Conservation (phyloP, 2,329 filamentous ascomycete species). For the Pestalotiopsis sp. region DNA sequence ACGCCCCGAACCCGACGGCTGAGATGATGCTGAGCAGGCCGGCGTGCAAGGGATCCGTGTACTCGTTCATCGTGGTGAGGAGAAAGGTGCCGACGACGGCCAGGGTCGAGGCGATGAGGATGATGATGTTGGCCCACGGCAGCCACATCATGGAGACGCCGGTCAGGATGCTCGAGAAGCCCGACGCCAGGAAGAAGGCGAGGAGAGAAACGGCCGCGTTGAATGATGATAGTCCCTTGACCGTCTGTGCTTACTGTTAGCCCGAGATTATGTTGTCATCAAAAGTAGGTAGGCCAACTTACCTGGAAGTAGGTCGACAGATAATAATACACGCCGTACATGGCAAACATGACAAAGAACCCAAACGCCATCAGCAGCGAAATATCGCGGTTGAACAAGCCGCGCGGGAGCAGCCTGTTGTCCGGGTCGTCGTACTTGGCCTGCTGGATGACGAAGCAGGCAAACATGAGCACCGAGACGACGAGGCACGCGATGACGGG, state of each 20-base stretch:
- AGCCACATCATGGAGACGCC: conserved; percentile 14
- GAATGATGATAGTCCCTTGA: conserved; percentile 16
- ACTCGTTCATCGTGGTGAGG: conserved; percentile 15
- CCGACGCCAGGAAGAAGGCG: conserved; percentile 15
- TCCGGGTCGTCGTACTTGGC: conserved; percentile 7
- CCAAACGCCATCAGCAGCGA: conserved; percentile 15
- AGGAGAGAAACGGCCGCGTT: conserved; percentile 10
- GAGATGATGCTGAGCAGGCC: conserved; percentile 15
- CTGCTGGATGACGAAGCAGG: conserved; percentile 14
- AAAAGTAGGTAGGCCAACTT: not conserved
- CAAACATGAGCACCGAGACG: not conserved
- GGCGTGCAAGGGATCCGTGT: conserved; percentile 1
- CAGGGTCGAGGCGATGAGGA: conserved; percentile 5
- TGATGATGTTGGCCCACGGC: conserved; percentile 14
- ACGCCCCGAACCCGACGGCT: conserved; percentile 11
- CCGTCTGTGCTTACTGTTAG: not conserved
- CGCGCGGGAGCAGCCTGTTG: conserved; percentile 10
- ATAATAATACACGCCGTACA: conserved; percentile 17
- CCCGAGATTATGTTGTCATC: not conserved
- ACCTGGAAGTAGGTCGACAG: conserved; percentile 16
- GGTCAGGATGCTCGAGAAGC: conserved; percentile 12
- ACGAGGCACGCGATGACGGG: conserved; percentile 4
- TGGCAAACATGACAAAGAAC: conserved; percentile 16
- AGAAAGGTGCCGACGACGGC: conserved; percentile 14
- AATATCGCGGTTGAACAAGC: conserved; percentile 11